Evolutionary conservation across 2,329 filamentous ascomycete species (phyloP).

Genomic region (Arachnomyces sp.): DNA sequence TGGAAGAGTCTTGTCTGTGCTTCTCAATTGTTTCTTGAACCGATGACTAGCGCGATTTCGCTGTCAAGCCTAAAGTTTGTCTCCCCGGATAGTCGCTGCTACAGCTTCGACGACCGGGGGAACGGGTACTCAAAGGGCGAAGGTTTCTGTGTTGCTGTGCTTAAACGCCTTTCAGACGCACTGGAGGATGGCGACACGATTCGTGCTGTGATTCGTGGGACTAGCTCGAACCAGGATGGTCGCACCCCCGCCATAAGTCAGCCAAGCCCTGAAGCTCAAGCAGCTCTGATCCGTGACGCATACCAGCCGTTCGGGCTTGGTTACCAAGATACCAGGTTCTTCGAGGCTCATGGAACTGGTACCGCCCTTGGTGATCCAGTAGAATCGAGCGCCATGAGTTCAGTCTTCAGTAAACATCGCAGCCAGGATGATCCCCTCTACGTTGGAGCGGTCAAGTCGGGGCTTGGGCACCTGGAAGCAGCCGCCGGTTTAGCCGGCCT

Average conservation of each 20-base stretch:
- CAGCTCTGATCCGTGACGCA: constrained; percentile 15
- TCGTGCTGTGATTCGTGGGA: constrained; percentile 32
- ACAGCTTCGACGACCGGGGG: constrained; percentile 26
- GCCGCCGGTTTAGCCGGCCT: constrained; percentile 20
- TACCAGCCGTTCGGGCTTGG: constrained; percentile 18
- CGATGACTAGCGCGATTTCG: constrained; percentile 12
- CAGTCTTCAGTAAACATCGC: constrained; percentile 4
- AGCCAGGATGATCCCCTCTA: constrained; percentile 1
- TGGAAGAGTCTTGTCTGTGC: constrained; percentile 14
- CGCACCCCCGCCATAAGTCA: constrained; percentile 33
- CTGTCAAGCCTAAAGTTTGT: constrained; percentile 15
- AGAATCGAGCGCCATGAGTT: constrained; percentile 12
- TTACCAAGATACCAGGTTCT: constrained; percentile 8
- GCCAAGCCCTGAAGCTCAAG: constrained; percentile 26
- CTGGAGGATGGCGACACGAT: constrained; percentile 34
- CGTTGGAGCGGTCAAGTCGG: constrained; percentile 22
- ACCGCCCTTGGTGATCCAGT: constrained; percentile 25
- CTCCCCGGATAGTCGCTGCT: constrained; percentile 16
- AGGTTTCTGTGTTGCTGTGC: constrained; percentile 28
- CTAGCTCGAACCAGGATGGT: constrained; percentile 35
- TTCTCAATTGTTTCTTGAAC: constrained; percentile 17
- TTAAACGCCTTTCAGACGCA: constrained; percentile 35
- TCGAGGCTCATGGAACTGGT: constrained; percentile 31
- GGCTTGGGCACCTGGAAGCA: constrained; percentile 26
- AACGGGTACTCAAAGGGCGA: constrained; percentile 40